Evolutionary conservation across 306 rosid species (phyloP), one percentile per base, ranked within the genome.

Genomic region (Vigna unguiculata): DNA sequence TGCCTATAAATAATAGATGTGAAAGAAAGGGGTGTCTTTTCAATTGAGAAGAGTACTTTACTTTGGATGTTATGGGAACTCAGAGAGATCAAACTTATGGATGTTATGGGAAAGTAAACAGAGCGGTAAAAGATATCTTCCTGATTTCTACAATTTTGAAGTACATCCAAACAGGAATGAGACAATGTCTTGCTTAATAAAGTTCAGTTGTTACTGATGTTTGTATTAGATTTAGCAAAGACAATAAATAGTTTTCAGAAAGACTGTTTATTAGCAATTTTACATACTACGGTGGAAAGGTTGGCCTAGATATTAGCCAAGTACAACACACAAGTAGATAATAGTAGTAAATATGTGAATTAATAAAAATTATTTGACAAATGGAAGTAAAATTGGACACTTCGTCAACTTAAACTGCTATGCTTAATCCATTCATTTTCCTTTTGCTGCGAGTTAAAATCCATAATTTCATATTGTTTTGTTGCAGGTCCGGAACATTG

Each of bases 401-500:
- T 28, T 28, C 16, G n/a, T 30, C 38, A n/a, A 68, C 43, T 53
- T 11, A 15, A 17, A 53, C 71, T 66, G 47, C 47, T 16, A 5
- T 43, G 28, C 30, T 36, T n/a, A 12, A 28, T 10, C 19, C 63
- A 61, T 53, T 70, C 38, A 20, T 75, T 69, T 55, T 40, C 13
- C 71, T 13, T 71, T 25, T 71, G 9, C 61, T n/a, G 38, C 47
- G 48, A 38, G 12, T 64, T 69, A 47, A 74, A 74, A 53, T 74
- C 34, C 30, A 6, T 28, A 72, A 69, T 53, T 69, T 21, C 19
- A 8, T 34, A 9, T 64, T 63, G 79, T 83, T 49, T 78, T 67
- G 77, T 83, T 66, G 70, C 87, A 94, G 98, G 98, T 94, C 24
- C 95, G 97, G 4, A 94, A 89, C 82, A 86, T 94, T 82, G 98